Evolutionary conservation across 495 filamentous ascomycete species (phyloP).

Genomic region (Penicillium flavigenum): DNA sequence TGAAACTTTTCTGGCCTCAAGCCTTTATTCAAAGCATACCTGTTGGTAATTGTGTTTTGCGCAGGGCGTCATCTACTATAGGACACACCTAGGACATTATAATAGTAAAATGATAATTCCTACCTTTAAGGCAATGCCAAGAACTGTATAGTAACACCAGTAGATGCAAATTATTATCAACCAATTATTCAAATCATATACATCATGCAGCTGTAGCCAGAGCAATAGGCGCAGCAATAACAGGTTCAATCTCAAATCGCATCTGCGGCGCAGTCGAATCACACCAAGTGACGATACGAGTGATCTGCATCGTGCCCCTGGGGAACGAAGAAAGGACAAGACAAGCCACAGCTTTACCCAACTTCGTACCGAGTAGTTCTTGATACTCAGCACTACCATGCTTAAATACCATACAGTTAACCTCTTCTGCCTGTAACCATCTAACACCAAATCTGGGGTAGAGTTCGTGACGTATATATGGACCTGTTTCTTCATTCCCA

Average conservation of each 20-base stretch:
- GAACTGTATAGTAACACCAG: background rate
- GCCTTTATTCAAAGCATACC: background rate
- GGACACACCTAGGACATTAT: background rate
- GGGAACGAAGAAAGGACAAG: background rate
- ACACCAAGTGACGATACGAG: background rate
- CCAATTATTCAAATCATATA: background rate
- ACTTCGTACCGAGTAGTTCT: background rate
- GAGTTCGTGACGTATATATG: background rate
- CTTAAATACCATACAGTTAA: background rate
- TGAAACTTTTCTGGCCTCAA: background rate
- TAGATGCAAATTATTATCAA: background rate
- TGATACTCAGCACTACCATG: background rate
- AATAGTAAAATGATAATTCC: background rate
- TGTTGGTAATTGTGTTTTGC: too few species aligned
- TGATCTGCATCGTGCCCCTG: background rate
- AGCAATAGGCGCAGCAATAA: background rate
- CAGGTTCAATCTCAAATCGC: constrained; percentile 1
- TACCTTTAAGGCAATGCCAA: background rate
- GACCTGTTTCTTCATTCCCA: background rate
- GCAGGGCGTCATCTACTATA: background rate
- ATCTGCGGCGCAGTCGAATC: background rate
- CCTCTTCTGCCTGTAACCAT: background rate
- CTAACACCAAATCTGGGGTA: background rate
- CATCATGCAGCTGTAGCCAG: background rate
- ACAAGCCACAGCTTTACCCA: background rate